Evolutionary conservation across 495 filamentous ascomycete species (phyloP).

Genomic region (Aspergillus sclerotiicarbonarius): DNA sequence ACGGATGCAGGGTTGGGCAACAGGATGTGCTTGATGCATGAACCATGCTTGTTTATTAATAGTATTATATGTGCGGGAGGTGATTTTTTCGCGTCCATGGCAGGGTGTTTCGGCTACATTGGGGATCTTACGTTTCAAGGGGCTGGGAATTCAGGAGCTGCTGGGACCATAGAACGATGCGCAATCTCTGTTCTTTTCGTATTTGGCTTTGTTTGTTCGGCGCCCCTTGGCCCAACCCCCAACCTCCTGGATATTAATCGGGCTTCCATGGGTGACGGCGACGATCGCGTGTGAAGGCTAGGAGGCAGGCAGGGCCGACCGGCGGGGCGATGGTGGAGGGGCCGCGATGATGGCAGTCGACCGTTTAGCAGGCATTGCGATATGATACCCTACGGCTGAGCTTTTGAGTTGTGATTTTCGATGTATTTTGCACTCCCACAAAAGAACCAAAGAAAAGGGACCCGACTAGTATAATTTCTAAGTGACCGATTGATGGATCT

Average conservation of each 20-base stretch:
- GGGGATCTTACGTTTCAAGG: conserved; percentile 20
- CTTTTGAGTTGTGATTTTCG: conserved; percentile 34
- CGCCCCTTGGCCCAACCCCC: conserved; percentile 3
- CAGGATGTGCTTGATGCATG: conserved; percentile 27
- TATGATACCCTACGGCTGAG: conserved; percentile 52
- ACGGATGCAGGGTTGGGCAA: conserved; percentile 17
- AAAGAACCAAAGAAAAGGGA: conserved; percentile 17
- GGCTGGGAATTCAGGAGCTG: conserved; percentile 12
- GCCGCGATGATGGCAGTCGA: conserved; percentile 35
- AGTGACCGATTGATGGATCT: conserved; percentile 14
- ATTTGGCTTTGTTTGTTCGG: conserved; percentile 21
- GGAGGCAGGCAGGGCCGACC: background rate
- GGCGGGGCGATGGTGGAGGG: background rate
- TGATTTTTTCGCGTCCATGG: conserved; percentile 18
- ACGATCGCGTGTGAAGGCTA: background rate
- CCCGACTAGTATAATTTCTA: conserved; percentile 1
- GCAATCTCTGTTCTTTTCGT: conserved; percentile 9
- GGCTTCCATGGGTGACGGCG: background rate
- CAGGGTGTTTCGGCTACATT: conserved; percentile 23
- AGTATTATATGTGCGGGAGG: conserved; percentile 18
- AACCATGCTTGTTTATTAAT: conserved; percentile 16
- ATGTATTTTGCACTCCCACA: conserved; percentile 25
- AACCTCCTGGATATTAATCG: conserved; percentile 6
- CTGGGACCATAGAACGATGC: conserved; percentile 10
- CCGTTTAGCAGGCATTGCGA: conserved; percentile 51